Conservation (phyloP, 2,329 filamentous ascomycete genomes). For the Thyridium curvatum region DNA sequence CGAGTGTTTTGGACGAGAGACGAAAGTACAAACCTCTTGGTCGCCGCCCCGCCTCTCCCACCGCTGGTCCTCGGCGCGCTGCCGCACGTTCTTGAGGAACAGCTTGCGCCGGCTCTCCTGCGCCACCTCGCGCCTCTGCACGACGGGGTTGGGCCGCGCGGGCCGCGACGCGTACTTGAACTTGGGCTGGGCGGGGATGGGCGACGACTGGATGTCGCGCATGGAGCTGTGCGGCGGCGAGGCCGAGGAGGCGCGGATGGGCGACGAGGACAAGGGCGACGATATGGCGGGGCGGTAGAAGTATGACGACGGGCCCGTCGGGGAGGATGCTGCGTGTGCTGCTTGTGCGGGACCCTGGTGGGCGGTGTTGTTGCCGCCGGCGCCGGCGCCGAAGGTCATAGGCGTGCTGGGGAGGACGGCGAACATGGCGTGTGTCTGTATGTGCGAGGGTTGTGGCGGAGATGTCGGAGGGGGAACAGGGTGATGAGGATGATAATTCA, state of each 20-base stretch:
- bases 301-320: not conserved
- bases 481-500: too few relatives aligned
- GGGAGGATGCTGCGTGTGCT: conserved; percentile 22
- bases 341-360: not conserved
- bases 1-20: too few relatives aligned
- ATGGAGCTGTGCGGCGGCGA: conserved; percentile 35
- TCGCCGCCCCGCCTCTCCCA: conserved; percentile 59
- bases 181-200: conserved; percentile 26
- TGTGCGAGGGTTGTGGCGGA: too few relatives aligned
- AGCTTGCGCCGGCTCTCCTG: conserved; percentile 59
- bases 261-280: conserved; percentile 55
- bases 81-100: conserved; percentile 63
- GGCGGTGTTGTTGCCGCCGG: too few relatives aligned
- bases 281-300: conserved; percentile 37
- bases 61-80: conserved; percentile 51
- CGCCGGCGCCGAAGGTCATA: conserved; percentile 29
- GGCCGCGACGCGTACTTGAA: conserved; percentile 49
- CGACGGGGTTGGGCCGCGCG: conserved; percentile 56
- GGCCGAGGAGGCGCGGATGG: conserved; percentile 46
- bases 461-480: too few relatives aligned
- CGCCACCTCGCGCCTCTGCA: conserved; percentile 53
- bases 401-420: conserved; percentile 30
- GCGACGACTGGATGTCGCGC: conserved; percentile 37
- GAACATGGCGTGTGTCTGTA: conserved; percentile 19
- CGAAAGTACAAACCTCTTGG: conserved; percentile 37